Base-by-base conservation (phyloP, 352 stramenopile genomes). In the Globisporangium barbulae region DNA sequence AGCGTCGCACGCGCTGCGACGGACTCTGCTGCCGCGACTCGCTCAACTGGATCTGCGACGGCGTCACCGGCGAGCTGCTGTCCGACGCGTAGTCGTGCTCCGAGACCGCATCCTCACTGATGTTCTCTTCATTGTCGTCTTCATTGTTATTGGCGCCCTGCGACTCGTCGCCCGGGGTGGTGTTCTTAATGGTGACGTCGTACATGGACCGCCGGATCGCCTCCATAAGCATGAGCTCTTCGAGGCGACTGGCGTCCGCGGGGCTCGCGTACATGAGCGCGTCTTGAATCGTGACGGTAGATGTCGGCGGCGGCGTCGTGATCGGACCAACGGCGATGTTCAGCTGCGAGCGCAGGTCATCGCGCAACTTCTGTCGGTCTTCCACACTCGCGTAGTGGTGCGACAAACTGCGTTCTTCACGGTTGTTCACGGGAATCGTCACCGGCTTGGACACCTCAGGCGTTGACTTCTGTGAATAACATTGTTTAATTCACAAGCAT, bases 221-320 rank as follows among this genome's bases (percentile, higher is more conserved):
- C 48, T 94, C 85, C 75, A 94, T 69, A 10, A 94, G 70, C 83
- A 94, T 91, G 57, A 94, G 70, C 54, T 94, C 83, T 53, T 94
- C 85, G 30, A 94, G 68, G 39, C 75, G 76, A 10, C 68, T 74
- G 22, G 82, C 82, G 45, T 91, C 82, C 13, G 74, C 72, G 0
- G 82, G 71, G 21, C 79, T 85, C 9, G 72, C 70, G 48, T 72
- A 65, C 57, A 82, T 53, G 31, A 78, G 44, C 28, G 64, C 76
- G 53, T 53, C 55, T 49, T 61, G 63, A 35, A 35, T 45, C 10
- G 58, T 65, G 50, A 74, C 76, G 1, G 74, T 19, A n/a, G 61
- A 74, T 53, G 80, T 83, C 28, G 76, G 75, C 54, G 78, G 75
- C 10, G 82, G 76, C 3, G 75, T 83, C 52, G 80, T 76, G 56